These are phyloP conservation scores for Aspergillus costaricaensis DNA, from an alignment of 2,329 filamentous ascomycete genomes.

Conservation along the genomic window DNA sequence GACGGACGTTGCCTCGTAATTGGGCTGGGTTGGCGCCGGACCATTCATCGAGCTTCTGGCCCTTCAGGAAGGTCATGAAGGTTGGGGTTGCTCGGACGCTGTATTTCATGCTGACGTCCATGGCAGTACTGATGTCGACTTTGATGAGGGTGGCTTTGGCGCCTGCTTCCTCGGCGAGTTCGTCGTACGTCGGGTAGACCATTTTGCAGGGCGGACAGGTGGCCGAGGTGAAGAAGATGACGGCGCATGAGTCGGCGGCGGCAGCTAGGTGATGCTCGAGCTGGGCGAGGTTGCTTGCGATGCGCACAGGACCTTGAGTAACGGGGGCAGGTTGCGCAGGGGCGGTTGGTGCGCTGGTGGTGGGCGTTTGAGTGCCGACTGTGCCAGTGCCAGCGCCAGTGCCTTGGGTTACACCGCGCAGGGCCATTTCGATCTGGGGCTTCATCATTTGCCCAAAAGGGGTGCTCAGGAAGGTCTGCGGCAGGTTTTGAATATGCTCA, in stretches of 20 bases:
- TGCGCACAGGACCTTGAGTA: slow-evolving; percentile 56
- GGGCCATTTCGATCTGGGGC: slow-evolving; percentile 69
- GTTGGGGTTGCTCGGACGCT: slow-evolving; percentile 78
- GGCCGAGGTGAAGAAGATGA: slow-evolving; percentile 89
- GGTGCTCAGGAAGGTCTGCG: slow-evolving; percentile 79
- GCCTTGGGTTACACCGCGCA: slow-evolving; percentile 64
- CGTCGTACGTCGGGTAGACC: slow-evolving; percentile 78
- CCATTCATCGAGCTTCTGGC: slow-evolving; percentile 77
- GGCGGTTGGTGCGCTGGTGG: slow-evolving; percentile 18
- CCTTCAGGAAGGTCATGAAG: slow-evolving; percentile 80
- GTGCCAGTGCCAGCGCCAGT: slow-evolving; percentile 44
- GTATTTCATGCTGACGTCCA: slow-evolving; percentile 65
- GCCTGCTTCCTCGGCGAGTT: slow-evolving; percentile 72
- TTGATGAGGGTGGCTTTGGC: slow-evolving; percentile 74
- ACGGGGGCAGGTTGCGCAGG: slow-evolving; percentile 2
- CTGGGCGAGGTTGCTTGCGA: slow-evolving; percentile 60
- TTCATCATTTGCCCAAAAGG: slow-evolving; percentile 86
- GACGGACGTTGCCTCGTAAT: slow-evolving; percentile 69
- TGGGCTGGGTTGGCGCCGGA: slow-evolving; percentile 69
- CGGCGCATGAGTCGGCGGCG: slow-evolving; percentile 68
- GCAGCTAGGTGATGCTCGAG: slow-evolving; percentile 62
- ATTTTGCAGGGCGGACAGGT: slow-evolving; percentile 83
- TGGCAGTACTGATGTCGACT: slow-evolving; percentile 72
- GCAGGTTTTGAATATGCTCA: slow-evolving; percentile 79
- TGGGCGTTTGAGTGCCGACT: slow-evolving; percentile 22